Evolutionary conservation across 495 filamentous ascomycete species (phyloP), one percentile per base, ranked within the genome.

Genomic region (Acidiella bohemica): DNA sequence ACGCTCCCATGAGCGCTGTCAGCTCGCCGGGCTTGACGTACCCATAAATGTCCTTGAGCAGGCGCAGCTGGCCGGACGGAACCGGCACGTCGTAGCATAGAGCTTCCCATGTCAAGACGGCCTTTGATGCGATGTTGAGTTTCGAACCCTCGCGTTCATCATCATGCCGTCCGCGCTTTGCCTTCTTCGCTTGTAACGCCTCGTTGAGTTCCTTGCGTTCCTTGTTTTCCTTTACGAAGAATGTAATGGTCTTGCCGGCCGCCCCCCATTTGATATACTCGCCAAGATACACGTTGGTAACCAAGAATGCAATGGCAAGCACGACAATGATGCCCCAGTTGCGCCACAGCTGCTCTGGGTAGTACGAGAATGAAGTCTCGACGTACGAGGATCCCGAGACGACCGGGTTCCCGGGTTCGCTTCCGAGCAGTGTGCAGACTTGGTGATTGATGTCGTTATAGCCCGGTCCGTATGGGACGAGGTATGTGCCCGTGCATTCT

Each of bases 1-100:
- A 84, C 9, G 78, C 79, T 6, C 84, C 84, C 82, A 88, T 86
- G 10, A 90, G 59, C 10, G 83, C 84, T 1, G 81, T 87, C 7
- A 92, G 63, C 50, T 80, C 66, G 0, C 84, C 82, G 2, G 84
- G 83, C 43, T 80, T 72, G 37, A 87, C 81, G 43, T 78, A 90
- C 4, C 84, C 84, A 46, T 71, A 80, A 5, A 88, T 70, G 30
- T 75, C 65, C 44, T 84, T 73, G 11, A 87, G 66, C 8, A 88
- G 68, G 2, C 69, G 72, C 9, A 78, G 67, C 22, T 75, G 73
- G 5, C 82, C 81, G 9, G 68, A 72, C 0, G 75, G 68, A 12
- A 81, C 71, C 0, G 80, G 78, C 1, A 87, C 79, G 42, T 83
- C 76, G 42, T 76, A 76, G 22, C 54, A 65, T 0, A 76, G 45